Base-by-base conservation (phyloP, 331 rosid species). In the Cucumis variabilis region DNA sequence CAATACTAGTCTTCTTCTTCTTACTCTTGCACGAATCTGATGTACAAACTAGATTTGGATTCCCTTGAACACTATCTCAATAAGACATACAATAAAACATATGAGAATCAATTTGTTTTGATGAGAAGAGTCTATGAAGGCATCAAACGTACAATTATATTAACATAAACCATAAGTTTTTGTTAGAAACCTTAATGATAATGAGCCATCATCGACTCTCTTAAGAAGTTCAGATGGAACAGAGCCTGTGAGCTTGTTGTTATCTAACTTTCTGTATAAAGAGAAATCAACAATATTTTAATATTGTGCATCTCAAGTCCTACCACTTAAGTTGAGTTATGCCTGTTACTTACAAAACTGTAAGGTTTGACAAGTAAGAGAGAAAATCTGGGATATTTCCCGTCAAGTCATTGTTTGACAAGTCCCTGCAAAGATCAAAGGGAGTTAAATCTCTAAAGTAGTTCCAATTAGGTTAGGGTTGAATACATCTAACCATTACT, bases 371-470 rank as follows among this genome's bases (percentile, higher is more conserved):
- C 63, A 95, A 58, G 13, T 30, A 83, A 46, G 93, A 84, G 17
- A 93, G 88, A 27, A 92, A 91, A 41, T 83, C 87, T 21, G 98
- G 97, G 24, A 93, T 55, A 13, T 85, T 2, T 19, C 94, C 96
- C 0, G 85, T 87, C 69, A 95, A 87, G 50, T 68, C 89, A 63
- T 93, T 92, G 89, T 90, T 92, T n/a, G 94, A 93, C 83, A 93
- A 87, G 90, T 93, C 95, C 92, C 88, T 86, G 58, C 46, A 44
- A 67, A 37, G 16, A 24, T 48, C 66, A 16, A 14, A 14, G 7
- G 8, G 3, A 15, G n/a, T 46, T 37, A 50, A 50, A n/a, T 78
- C 41, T 24, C 65, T 78, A 50, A 24, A 50, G 10, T 78, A 51
- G 65, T 50, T 78, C 66, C 63, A 50, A 50, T 50, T 24, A 60